Conservation (phyloP, 2,329 filamentous ascomycete species). For the Raffaelea albimanens region DNA sequence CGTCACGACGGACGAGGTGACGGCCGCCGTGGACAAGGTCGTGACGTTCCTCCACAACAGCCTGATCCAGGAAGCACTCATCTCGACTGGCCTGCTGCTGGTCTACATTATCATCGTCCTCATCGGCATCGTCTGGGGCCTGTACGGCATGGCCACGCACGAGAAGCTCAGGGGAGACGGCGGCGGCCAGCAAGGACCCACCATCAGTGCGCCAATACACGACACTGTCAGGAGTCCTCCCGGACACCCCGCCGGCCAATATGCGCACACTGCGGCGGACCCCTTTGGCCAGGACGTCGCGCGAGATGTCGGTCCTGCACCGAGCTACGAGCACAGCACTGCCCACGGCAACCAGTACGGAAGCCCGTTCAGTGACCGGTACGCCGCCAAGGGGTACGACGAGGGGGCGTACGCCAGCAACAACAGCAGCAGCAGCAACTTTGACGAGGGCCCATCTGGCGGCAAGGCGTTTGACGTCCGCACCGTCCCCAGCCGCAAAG, state of each 20-base stretch:
- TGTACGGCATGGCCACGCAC: constrained; percentile 48
- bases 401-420: too few species aligned
- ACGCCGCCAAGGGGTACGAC: too few species aligned
- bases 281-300: constrained; percentile 4
- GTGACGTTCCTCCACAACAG: constrained; percentile 55
- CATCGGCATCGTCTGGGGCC: constrained; percentile 59
- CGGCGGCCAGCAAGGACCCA: constrained; percentile 34
- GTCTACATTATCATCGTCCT: constrained; percentile 73
- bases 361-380: too few species aligned
- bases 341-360: too few species aligned
- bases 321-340: too few species aligned
- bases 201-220: too few species aligned
- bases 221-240: too few species aligned
- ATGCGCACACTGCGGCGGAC: too few species aligned
- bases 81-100: constrained; percentile 63
- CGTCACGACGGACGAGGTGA: constrained; percentile 72
- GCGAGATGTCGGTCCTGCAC: background rate
- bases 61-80: constrained; percentile 69
- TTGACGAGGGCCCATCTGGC: constrained; percentile 6
- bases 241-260: too few species aligned
- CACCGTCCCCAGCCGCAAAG: constrained; percentile 5
- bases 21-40: constrained; percentile 62
- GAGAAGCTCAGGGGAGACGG: constrained; percentile 54
- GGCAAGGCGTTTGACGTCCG: background rate
- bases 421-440: constrained; percentile 19